These are phyloP conservation scores for Cladophialophora yegresii DNA, from an alignment of 2,329 filamentous ascomycete genomes.

Conservation along the genomic window DNA sequence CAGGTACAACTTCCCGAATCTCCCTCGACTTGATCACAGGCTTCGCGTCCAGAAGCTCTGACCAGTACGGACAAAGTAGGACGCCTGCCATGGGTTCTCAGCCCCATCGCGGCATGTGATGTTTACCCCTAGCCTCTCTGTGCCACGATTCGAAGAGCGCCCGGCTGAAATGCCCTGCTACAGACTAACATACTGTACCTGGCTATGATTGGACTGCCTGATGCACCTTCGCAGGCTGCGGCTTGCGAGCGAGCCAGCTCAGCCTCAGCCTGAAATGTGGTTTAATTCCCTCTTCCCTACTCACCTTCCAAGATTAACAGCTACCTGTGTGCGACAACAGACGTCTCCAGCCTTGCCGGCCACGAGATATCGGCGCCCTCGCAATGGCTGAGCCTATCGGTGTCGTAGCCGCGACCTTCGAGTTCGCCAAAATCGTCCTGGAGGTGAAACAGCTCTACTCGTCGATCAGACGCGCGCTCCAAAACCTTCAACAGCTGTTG, in stretches of 20 bases:
- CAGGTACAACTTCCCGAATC: too few relatives aligned
- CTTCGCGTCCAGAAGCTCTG: too few relatives aligned
- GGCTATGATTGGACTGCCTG: not conserved
- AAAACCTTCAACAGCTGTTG: constrained; percentile 9
- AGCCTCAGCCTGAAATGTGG: not conserved
- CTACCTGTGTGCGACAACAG: not conserved
- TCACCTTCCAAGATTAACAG: not conserved
- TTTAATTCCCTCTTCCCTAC: not conserved
- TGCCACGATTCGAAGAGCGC: too few relatives aligned
- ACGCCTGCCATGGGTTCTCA: too few relatives aligned
- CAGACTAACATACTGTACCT: not conserved
- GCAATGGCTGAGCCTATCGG: constrained; percentile 21
- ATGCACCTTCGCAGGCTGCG: not conserved
- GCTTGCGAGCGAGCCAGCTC: not conserved
- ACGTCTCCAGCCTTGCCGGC: not conserved
- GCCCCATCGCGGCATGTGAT: too few relatives aligned
- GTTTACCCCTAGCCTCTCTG: too few relatives aligned
- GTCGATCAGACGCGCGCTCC: constrained; percentile 16
- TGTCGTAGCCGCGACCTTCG: constrained; percentile 18
- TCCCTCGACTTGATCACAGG: too few relatives aligned
- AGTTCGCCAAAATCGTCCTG: constrained; percentile 13
- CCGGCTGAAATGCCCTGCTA: too few relatives aligned
- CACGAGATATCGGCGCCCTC: not conserved
- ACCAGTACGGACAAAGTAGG: too few relatives aligned
- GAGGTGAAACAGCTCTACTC: constrained; percentile 14